Conservation (phyloP, 352 stramenopile genomes). For the Phytophthora citricola region DNA sequence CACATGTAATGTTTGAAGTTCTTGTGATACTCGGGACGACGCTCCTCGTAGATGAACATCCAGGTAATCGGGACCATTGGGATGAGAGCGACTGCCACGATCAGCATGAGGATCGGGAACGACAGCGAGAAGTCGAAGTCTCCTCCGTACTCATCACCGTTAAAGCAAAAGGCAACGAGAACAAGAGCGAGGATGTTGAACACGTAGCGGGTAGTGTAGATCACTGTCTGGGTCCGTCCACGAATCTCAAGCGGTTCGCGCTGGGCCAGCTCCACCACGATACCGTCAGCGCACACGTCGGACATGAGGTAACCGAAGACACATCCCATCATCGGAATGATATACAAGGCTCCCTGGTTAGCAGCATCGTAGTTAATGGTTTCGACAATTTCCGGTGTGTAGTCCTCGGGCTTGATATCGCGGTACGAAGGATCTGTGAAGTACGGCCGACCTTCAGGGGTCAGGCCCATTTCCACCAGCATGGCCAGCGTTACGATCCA, state of each 20-base stretch:
- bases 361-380: constrained; percentile 50
- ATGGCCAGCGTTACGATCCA: constrained; percentile 48
- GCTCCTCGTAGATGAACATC: constrained; percentile 52
- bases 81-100: constrained; percentile 35
- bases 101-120: constrained; percentile 51
- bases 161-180: constrained; percentile 56
- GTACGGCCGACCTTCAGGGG: constrained; percentile 45
- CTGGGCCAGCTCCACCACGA: constrained; percentile 60
- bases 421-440: constrained; percentile 43
- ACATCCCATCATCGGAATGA: constrained; percentile 53
- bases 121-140: constrained; percentile 55
- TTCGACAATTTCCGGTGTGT: constrained; percentile 45
- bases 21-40: constrained; percentile 28
- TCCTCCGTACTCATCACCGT: constrained; percentile 54
- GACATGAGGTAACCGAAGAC: constrained; percentile 57
- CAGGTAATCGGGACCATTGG: constrained; percentile 52
- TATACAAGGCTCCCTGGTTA: constrained; percentile 44
- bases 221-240: constrained; percentile 55
- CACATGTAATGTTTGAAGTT: constrained; percentile 54
- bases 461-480: constrained; percentile 49
- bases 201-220: constrained; percentile 53
- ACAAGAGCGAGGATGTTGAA: constrained; percentile 47
- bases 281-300: constrained; percentile 55
- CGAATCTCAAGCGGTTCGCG: constrained; percentile 52
- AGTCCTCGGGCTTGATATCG: constrained; percentile 48